Conservation (phyloP, 2,329 filamentous ascomycete genomes). For the Ciborinia camelliae region DNA sequence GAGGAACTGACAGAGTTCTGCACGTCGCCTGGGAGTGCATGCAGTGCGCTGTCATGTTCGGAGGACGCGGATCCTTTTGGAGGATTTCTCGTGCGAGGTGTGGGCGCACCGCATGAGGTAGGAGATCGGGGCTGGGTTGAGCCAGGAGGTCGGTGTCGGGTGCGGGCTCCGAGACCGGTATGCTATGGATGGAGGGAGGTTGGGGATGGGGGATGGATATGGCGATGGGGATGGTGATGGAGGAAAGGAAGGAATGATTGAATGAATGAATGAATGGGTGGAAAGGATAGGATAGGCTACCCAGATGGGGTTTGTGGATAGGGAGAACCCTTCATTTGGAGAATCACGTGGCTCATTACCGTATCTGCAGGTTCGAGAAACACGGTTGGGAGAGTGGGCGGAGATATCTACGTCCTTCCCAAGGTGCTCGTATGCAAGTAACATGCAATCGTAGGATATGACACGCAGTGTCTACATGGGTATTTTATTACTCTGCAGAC, state of each 20-base stretch:
- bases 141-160: constrained; percentile 3
- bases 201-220: too few species aligned
- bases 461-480: background rate
- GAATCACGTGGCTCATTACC: background rate
- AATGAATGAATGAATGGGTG: too few species aligned
- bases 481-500: background rate
- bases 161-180: background rate
- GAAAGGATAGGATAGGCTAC: background rate
- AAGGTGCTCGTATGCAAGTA: background rate
- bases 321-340: background rate
- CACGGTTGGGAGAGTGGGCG: background rate
- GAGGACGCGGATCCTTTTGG: background rate
- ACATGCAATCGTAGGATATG: background rate
- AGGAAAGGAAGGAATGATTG: too few species aligned
- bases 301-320: too few species aligned
- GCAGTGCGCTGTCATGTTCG: background rate
- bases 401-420: background rate
- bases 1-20: background rate
- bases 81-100: background rate
- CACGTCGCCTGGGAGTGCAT: background rate
- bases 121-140: background rate
- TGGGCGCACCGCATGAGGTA: background rate
- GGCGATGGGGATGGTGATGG: background rate
- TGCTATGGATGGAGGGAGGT: background rate
- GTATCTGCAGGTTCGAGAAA: background rate